These are phyloP conservation scores for Pseudonectria foliicola DNA, from an alignment of 2,329 filamentous ascomycete species.

Conservation along the genomic window DNA sequence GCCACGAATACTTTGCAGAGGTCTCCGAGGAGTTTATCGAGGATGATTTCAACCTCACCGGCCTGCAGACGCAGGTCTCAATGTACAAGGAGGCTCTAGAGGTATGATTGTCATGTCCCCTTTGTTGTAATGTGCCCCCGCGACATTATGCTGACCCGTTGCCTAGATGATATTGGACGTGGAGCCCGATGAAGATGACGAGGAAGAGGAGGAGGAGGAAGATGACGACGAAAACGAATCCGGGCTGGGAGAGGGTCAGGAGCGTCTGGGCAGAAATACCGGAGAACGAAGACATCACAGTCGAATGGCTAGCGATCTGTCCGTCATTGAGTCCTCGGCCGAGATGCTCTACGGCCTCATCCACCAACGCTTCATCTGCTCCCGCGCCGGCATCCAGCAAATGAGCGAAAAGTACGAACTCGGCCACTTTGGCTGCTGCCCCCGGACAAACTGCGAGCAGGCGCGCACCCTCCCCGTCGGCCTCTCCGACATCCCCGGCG, in stretches of 20 bases:
- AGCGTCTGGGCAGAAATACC: slow-evolving; percentile 39
- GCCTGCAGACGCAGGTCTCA: slow-evolving; percentile 86
- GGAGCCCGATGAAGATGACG: slow-evolving; percentile 90
- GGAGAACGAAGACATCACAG: slow-evolving; percentile 70
- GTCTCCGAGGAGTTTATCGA: slow-evolving; percentile 99
- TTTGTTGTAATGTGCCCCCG: too few species aligned
- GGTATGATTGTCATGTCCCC: too few species aligned
- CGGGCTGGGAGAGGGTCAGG: slow-evolving; percentile 50
- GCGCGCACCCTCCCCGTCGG: slow-evolving; percentile 90
- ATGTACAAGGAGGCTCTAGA: slow-evolving; percentile 99
- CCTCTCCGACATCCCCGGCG: slow-evolving; percentile 86
- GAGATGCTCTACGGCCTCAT: slow-evolving; percentile 97
- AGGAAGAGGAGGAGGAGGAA: slow-evolving; percentile 74
- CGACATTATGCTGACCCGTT: not conserved
- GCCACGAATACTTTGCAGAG: slow-evolving; percentile 98
- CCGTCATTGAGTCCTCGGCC: slow-evolving; percentile 94
- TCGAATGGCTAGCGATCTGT: slow-evolving; percentile 85
- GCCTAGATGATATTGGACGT: slow-evolving; percentile 91
- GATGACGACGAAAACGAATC: slow-evolving; percentile 68
- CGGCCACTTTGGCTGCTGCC: slow-evolving; percentile 91
- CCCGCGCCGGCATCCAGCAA: slow-evolving; percentile 89
- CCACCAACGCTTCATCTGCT: slow-evolving; percentile 97
- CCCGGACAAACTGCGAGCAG: slow-evolving; percentile 86
- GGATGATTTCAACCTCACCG: slow-evolving; percentile 98
- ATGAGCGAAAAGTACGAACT: slow-evolving; percentile 99